Base-by-base conservation (phyloP, 352 stramenopile genomes). In the Pythium sp. region DNA sequence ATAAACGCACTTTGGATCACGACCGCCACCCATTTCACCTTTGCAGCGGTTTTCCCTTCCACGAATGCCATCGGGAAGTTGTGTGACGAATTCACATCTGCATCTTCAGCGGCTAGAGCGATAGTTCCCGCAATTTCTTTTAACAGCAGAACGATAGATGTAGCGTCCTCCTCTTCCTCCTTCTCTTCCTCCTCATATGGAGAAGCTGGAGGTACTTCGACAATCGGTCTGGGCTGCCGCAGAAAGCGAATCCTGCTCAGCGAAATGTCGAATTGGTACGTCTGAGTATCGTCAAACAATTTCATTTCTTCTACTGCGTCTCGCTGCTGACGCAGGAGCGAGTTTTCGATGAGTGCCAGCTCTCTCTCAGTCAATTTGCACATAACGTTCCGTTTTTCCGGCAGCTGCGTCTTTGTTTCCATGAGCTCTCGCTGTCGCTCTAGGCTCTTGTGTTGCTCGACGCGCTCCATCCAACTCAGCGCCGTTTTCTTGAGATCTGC, bases 401-500 rank as follows among this genome's bases (percentile, higher is more conserved):
- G 64, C 53, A 73, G 46, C 43, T 59, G 71, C n/a, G 67, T 76
- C 30, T 76, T 77, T 4, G 11, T 9, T 6, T 69, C 43, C 12
- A 71, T 58, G 6, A 68, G 49, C 9, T 74, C 58, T 8, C 76
- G 69, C 55, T 68, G 72, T 34, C 65, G 67, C 41, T 22, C 28
- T 4, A 49, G 22, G 46, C n/a, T 61, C 36, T 65, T 66, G 22
- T 71, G 69, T 11, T 71, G 59, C 2, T 62, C 41, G 1, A 75
- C 71, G 38, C 83, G 72, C 2, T 67, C 57, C 43, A 72, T 67
- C 84, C 84, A 92, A 53, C 81, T 77, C 18, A 62, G 51, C 15
- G 77, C 72, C 3, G 76, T 82, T 53, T 79, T 84, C 65, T 77
- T 78, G 65, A 92, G 75, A 22, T 89, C 53, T 14, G 70, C 74